Percentiles rank a stretch among this genome's conserved stretches.
Evolutionary conservation across 2,329 filamentous ascomycete genomes (phyloP).

Genomic region (Amauroascus niger): DNA sequence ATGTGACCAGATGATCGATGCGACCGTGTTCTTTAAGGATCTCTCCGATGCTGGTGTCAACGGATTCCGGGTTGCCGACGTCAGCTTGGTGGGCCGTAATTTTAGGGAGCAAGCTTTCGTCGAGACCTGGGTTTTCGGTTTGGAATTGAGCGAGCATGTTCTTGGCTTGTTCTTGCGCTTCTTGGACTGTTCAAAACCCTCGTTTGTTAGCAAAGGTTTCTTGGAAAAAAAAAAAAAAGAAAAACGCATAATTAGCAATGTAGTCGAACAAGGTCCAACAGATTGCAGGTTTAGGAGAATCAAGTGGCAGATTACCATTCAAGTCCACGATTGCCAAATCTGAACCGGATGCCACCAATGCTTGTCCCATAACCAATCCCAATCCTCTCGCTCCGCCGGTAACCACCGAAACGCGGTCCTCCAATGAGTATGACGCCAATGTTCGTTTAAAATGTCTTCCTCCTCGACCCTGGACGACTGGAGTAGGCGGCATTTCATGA

Average conservation of each 20-base stretch:
- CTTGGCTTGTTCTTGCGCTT: constrained; percentile 67
- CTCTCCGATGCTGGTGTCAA: constrained; percentile 62
- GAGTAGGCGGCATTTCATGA: constrained; percentile 59
- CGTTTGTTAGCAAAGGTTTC: constrained; percentile 6
- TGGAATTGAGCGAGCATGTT: constrained; percentile 66
- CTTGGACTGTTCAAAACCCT: constrained; percentile 54
- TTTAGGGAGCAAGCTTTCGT: constrained; percentile 59
- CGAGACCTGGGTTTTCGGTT: constrained; percentile 66
- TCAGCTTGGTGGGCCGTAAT: constrained; percentile 87
- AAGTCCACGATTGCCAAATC: constrained; percentile 88
- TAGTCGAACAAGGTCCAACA: not conserved
- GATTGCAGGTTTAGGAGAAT: no score
- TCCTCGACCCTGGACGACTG: constrained; percentile 63
- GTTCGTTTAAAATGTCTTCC: constrained; percentile 78
- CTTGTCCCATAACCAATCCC: constrained; percentile 87
- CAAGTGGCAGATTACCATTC: constrained; percentile 58
- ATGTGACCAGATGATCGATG: constrained; percentile 87
- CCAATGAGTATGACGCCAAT: constrained; percentile 74
- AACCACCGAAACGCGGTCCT: constrained; percentile 72
- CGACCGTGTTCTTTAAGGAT: constrained; percentile 63
- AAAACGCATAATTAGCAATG: not conserved
- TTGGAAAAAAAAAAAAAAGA: not conserved
- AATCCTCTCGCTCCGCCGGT: constrained; percentile 85
- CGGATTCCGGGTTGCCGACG: constrained; percentile 69
- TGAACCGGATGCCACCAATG: constrained; percentile 75